Evolutionary conservation across 2,329 filamentous ascomycete genomes (phyloP).

Genomic region (Ophiocordyceps camponoti-leonardi): DNA sequence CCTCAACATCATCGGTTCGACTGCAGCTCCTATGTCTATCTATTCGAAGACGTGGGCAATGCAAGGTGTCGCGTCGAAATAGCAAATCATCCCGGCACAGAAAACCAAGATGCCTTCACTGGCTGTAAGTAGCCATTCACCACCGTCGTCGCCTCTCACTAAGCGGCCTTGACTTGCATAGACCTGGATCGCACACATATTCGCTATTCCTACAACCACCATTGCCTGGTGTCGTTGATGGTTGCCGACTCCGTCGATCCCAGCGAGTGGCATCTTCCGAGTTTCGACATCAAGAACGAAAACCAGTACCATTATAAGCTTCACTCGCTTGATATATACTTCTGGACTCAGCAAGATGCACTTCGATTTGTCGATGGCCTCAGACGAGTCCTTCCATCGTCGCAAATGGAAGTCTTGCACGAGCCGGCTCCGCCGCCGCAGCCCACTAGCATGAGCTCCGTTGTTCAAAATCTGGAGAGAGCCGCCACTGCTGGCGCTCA

Average conservation of each 20-base stretch:
- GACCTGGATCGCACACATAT: slow-evolving; percentile 49
- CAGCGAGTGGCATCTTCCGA: slow-evolving; percentile 59
- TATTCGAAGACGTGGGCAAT: slow-evolving; percentile 56
- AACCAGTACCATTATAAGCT: slow-evolving; percentile 66
- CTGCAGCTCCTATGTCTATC: slow-evolving; percentile 63
- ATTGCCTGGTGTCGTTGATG: slow-evolving; percentile 50
- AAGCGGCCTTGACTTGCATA: slow-evolving; percentile 13
- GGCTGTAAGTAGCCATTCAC: slow-evolving; percentile 39
- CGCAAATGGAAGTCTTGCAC: slow-evolving; percentile 45
- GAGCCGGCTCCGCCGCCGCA: slow-evolving; percentile 37
- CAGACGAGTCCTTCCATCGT: slow-evolving; percentile 42
- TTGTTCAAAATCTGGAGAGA: slow-evolving; percentile 59
- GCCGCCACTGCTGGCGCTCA: slow-evolving; percentile 47
- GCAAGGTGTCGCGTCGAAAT: slow-evolving; percentile 56
- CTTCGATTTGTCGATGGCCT: slow-evolving; percentile 52
- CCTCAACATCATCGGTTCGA: slow-evolving; percentile 70
- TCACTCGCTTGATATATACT: slow-evolving; percentile 61
- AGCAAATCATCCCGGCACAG: slow-evolving; percentile 56
- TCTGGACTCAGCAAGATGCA: slow-evolving; percentile 61
- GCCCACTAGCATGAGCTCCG: slow-evolving; percentile 39
- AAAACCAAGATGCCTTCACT: slow-evolving; percentile 64
- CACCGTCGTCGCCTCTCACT: neutral
- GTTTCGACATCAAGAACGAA: slow-evolving; percentile 54
- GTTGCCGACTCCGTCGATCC: slow-evolving; percentile 36
- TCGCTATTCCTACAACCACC: slow-evolving; percentile 57